Evolutionary conservation across 1,139 yeast genomes (phyloP).

Genomic region (Taphrina populina): DNA sequence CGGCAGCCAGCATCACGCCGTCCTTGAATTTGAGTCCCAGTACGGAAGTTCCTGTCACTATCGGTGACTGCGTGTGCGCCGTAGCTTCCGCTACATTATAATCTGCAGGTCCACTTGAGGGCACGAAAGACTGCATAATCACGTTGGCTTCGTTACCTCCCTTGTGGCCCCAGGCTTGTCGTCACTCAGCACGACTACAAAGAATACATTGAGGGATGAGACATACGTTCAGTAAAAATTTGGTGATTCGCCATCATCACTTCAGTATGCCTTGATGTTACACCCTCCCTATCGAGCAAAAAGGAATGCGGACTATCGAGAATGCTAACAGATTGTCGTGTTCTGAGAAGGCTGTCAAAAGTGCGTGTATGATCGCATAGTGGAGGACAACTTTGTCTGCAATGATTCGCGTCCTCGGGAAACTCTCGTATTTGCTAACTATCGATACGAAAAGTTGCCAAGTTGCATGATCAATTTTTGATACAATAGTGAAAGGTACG

Average conservation of each 20-base stretch:
- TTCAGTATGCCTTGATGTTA: too few species aligned
- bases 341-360: too few species aligned
- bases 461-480: too few species aligned
- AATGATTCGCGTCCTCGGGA: too few species aligned
- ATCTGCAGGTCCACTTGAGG: constrained; percentile 22
- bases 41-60: constrained; percentile 94
- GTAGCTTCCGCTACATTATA: constrained; percentile 14
- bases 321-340: too few species aligned
- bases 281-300: too few species aligned
- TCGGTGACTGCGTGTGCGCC: constrained; percentile 81
- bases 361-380: too few species aligned
- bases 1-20: constrained; percentile 94
- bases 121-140: constrained; percentile 24
- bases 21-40: constrained; percentile 84
- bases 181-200: background rate
- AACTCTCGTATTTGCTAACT: too few species aligned
- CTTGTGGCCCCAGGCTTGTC: constrained; percentile 30
- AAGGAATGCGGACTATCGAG: too few species aligned
- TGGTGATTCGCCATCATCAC: constrained; percentile 30
- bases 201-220: background rate
- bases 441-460: too few species aligned
- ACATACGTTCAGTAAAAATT: constrained; percentile 23
- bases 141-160: constrained; percentile 28
- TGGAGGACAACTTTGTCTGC: too few species aligned
- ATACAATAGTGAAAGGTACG: too few species aligned